Evolutionary conservation across 2,329 filamentous ascomycete genomes (phyloP).

Genomic region (Paradendryphiella salina): DNA sequence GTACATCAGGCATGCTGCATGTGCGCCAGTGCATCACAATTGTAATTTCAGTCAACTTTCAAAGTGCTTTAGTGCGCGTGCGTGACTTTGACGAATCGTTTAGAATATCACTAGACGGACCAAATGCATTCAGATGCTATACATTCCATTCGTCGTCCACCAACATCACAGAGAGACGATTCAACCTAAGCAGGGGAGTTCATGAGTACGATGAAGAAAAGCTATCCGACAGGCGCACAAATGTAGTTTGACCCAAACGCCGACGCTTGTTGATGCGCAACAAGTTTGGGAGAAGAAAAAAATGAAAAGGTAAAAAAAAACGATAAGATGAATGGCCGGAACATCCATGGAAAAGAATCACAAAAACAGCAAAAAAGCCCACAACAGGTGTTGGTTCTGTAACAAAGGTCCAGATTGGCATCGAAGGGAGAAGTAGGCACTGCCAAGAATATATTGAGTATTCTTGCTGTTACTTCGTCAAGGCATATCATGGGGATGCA

Average conservation of each 20-base stretch:
- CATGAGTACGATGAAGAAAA: too few relatives aligned
- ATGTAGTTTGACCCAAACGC: background rate
- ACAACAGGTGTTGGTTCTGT: too few relatives aligned
- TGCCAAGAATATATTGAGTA: background rate
- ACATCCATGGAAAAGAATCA: background rate
- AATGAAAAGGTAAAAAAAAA: background rate
- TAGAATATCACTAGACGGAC: too few relatives aligned
- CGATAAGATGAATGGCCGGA: background rate
- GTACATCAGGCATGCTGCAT: background rate
- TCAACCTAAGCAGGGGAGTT: background rate
- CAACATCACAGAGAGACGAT: background rate
- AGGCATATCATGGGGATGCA: background rate
- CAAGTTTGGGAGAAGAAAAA: background rate
- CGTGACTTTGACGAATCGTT: too few relatives aligned
- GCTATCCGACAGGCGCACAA: too few relatives aligned
- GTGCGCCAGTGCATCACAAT: background rate
- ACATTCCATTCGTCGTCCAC: background rate
- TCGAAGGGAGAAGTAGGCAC: background rate
- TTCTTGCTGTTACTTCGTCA: background rate
- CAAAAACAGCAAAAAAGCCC: background rate
- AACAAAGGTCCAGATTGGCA: too few relatives aligned
- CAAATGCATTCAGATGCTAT: slow-evolving; percentile 1
- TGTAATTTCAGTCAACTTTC: too few relatives aligned
- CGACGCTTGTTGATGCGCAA: slow-evolving; percentile 1
- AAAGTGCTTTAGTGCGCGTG: too few relatives aligned